A percentile compares a stretch with the other conserved stretches of the same genome.
These are phyloP conservation scores for Vigna mungo DNA, from an alignment of 306 rosid species.

Conservation along the genomic window DNA sequence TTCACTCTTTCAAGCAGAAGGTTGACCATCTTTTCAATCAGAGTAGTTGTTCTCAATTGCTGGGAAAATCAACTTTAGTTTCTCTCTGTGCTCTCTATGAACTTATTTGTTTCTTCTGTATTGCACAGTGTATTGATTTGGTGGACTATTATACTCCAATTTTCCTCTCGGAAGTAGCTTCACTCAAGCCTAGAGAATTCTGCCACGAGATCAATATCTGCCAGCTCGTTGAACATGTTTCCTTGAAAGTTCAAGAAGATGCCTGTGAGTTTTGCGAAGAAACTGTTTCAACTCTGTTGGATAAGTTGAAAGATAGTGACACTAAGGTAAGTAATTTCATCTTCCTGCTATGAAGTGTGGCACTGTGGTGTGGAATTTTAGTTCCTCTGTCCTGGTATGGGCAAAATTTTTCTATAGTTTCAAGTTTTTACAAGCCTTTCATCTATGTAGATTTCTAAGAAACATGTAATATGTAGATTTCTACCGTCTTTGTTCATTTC, in stretches of 20 bases:
- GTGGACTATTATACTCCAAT: constrained; percentile 88
- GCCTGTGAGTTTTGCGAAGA: constrained; percentile 75
- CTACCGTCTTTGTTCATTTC: not conserved
- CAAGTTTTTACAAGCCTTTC: not conserved
- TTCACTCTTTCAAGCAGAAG: constrained; percentile 57
- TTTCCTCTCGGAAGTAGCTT: constrained; percentile 68
- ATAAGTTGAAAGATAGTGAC: constrained; percentile 80
- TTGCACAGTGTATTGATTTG: constrained; percentile 68
- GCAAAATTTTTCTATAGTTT: constrained; percentile 17
- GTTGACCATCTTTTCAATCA: constrained; percentile 44
- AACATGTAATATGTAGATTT: constrained; percentile 21
- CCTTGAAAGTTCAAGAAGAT: constrained; percentile 64
- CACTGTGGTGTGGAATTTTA: constrained; percentile 5
- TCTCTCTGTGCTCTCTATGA: constrained; percentile 2
- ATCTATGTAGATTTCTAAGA: constrained; percentile 13
- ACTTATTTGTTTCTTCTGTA: constrained; percentile 26
- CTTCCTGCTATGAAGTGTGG: constrained; percentile 22
- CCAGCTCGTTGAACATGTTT: constrained; percentile 51
- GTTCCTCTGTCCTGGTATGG: constrained; percentile 23
- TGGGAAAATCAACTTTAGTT: not conserved
- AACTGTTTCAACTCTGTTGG: constrained; percentile 61
- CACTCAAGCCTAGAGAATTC: constrained; percentile 65
- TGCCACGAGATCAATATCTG: constrained; percentile 80
- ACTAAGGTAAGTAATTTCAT: constrained; percentile 62
- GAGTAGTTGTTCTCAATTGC: not conserved